Conservation (phyloP, 345 rosid genomes). For the Aquilaria malaccensis region DNA sequence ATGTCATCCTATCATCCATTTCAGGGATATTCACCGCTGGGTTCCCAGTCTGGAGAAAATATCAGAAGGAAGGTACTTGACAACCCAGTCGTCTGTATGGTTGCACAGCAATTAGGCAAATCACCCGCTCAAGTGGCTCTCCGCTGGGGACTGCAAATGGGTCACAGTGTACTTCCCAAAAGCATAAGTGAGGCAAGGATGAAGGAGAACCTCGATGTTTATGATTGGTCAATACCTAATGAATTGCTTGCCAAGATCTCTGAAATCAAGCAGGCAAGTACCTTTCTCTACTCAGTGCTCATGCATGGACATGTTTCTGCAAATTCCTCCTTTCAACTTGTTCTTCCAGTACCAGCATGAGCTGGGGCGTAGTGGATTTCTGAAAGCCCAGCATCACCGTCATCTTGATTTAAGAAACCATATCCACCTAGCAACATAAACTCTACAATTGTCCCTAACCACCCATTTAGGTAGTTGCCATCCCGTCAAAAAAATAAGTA, state of each 20-base stretch:
- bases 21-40: slow-evolving; percentile 35
- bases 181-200: slow-evolving; percentile 28
- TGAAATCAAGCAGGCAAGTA: slow-evolving; percentile 34
- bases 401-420: too few species aligned
- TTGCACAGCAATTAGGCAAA: slow-evolving; percentile 28
- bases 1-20: not conserved
- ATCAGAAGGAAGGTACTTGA: slow-evolving; percentile 17
- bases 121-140: slow-evolving; percentile 36
- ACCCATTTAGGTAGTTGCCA: too few species aligned
- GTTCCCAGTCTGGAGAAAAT: slow-evolving; percentile 13
- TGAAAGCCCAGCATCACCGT: too few species aligned
- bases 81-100: slow-evolving; percentile 19
- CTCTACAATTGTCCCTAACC: too few species aligned
- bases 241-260: slow-evolving; percentile 17
- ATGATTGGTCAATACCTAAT: slow-evolving; percentile 17
- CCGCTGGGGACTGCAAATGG: slow-evolving; percentile 36
- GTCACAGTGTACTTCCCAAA: slow-evolving; percentile 34
- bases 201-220: slow-evolving; percentile 24
- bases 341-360: too few species aligned
- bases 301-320: too few species aligned
- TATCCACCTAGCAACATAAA: too few species aligned
- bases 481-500: too few species aligned
- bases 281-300: too few species aligned
- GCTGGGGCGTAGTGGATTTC: too few species aligned
- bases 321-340: too few species aligned